Base-by-base conservation (phyloP, 78 protist species). In the slime mould (Dictyostelium discoideum) region DNA sequence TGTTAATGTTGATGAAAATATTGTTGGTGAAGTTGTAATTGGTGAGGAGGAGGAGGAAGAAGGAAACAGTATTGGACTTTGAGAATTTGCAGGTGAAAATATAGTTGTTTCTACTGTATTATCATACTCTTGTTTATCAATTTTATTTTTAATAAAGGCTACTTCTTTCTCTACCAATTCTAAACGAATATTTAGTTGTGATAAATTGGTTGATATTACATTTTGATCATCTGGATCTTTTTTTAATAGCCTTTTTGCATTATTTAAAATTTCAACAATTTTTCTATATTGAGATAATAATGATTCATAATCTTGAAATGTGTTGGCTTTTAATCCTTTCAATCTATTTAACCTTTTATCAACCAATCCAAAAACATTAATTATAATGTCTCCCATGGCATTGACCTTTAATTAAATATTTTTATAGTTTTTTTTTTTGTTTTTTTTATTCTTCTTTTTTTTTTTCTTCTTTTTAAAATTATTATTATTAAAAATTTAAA, bases 261-360 rank as follows among this genome's bases (percentile, higher is more conserved):
- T 90, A 16, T 46, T 37, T 69, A 90, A n/a, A 5, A 90, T 90
- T 18, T 90, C 95, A 20, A 10, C n/a, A 4, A 85, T 90, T 88
- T 90, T 90, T 67, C 29, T 40, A 82, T 90, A 90, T 26, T 90
- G 78, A 13, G 85, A 78, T 8, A 90, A 44, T 2, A 67, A 26
- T 2, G 77, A 37, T 16, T 54, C 77, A 7, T 20, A 11, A 84
- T 84, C 87, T 24, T 29, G 39, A 20, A 10, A 69, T 2, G 95
- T 82, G 5, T 7, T 82, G 0, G 84, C 48, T 29, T 76, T 40
- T 32, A 69, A 42, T 22, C 95, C 95, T 24, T 90, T 90, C 16
- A 90, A 50, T 54, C 95, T 16, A 54, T 90, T 90, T 11, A 90
- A 65, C 77, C 95, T 90, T 79, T 90, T 90, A n/a, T 90, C 95